Percentiles rank a stretch among this genome's conserved stretches.
phyloP scores from a whole-genome alignment of 371 early-diverging fungal species.

The Encephalitozoon cuniculi region DNA sequence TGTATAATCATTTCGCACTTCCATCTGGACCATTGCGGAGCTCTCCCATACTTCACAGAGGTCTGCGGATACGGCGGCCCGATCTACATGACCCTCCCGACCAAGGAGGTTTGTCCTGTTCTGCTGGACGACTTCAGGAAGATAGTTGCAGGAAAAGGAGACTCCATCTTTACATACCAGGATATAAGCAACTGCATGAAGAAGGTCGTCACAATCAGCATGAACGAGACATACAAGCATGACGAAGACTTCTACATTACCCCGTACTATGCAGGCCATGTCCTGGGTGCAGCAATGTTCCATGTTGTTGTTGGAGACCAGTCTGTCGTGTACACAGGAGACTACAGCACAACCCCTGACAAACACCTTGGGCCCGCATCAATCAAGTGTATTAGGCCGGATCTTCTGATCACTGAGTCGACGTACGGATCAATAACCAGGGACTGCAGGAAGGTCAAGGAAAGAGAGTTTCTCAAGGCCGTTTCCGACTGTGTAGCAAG shows the following conservation, averaged over 20 bases:
- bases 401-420: conserved; percentile 81
- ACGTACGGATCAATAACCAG: conserved; percentile 87
- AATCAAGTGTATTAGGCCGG: conserved; percentile 76
- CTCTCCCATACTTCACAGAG: conserved; percentile 84
- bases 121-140: conserved; percentile 79
- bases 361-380: conserved; percentile 81
- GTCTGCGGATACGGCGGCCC: conserved; percentile 82
- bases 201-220: conserved; percentile 77
- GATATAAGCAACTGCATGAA: conserved; percentile 77
- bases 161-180: conserved; percentile 52
- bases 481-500: conserved; percentile 72
- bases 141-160: conserved; percentile 67
- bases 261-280: conserved; percentile 90
- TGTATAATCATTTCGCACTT: conserved; percentile 84
- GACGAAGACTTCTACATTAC: conserved; percentile 63
- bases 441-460: conserved; percentile 77
- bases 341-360: conserved; percentile 91
- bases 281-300: conserved; percentile 93
- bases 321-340: conserved; percentile 80
- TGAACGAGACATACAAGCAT: conserved; percentile 57
- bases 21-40: conserved; percentile 91
- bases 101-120: conserved; percentile 80
- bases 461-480: conserved; percentile 78
- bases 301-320: conserved; percentile 65
- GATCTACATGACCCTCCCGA: conserved; percentile 87